Conservation (phyloP, 2,329 filamentous ascomycete genomes). For the Periglandula ipomoeae region DNA sequence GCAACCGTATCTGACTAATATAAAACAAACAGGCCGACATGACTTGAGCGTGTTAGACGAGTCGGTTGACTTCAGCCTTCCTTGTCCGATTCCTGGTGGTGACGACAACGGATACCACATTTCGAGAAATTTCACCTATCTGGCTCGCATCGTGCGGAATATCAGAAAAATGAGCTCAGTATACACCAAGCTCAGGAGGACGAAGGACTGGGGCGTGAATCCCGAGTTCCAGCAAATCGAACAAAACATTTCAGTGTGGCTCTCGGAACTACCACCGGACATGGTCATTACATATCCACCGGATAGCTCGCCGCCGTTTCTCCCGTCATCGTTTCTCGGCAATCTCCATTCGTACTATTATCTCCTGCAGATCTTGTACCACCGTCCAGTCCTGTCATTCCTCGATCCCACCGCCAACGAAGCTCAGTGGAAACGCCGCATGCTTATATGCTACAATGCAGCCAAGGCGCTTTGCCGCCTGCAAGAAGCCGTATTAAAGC, state of each 20-base stretch:
- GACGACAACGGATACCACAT: conserved; percentile 68
- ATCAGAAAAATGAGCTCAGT: conserved; percentile 68
- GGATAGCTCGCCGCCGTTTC: conserved; percentile 73
- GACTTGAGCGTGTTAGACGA: conserved; percentile 69
- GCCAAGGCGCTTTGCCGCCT: conserved; percentile 79
- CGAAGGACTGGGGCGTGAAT: conserved; percentile 79
- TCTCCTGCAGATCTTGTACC: conserved; percentile 74
- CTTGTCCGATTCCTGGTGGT: conserved; percentile 52
- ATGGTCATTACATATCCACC: conserved; percentile 67
- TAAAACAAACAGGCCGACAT: conserved; percentile 52
- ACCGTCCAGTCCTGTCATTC: conserved; percentile 75
- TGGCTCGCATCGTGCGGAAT: conserved; percentile 67
- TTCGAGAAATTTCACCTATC: conserved; percentile 77
- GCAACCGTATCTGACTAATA: conserved; percentile 8
- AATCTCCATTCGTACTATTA: conserved; percentile 88
- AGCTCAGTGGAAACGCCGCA: conserved; percentile 77
- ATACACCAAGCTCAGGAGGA: conserved; percentile 65
- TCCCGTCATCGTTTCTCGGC: conserved; percentile 78
- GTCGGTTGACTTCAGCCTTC: conserved; percentile 65
- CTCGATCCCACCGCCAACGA: conserved; percentile 63
- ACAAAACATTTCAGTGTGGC: conserved; percentile 66
- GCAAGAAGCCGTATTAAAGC: conserved; percentile 72
- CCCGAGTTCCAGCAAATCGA: conserved; percentile 75
- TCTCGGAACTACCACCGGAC: conserved; percentile 67
- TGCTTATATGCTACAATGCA: conserved; percentile 75